Evolutionary conservation across 108 stramenopile species (phyloP), one percentile per base, ranked within the genome.

Genomic region (Tribonema minus): DNA sequence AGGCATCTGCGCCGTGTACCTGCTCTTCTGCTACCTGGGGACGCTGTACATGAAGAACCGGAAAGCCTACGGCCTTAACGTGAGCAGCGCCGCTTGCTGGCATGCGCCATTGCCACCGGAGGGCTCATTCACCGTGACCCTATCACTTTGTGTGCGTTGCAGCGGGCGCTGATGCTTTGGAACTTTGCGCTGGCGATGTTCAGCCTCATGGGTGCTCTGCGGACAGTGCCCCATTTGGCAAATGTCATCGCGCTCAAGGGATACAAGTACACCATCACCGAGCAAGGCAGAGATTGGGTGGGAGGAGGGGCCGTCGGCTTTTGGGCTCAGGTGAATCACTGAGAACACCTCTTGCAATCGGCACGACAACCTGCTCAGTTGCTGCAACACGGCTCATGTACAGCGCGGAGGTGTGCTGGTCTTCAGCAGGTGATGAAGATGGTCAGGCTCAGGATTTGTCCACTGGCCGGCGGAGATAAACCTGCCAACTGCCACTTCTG

Each of bases 221-320:
- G 80, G 76, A 81, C 80, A 2, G 86, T 84, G 29, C 86, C 86
- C 15, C 82, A 82, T 54, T 54, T 87, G 1, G 9, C 85, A 12
- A 32, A 70, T 32, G 41, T 76, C 26, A 26, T 83, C 9, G 33
- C 61, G 27, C n/a, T 31, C 27, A 65, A 79, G 29, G 74, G 77
- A 2, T 86, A 80, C 60, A 72, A 84, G 58, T 69, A 79, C 32
- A 85, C 85, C 4, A 66, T 80, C 23, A 85, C 84, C 76, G 61
- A 25, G 26, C 46, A 64, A 31, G 69, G 82, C 20, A 31, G 71
- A 0, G 38, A 40, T 7, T 64, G 69, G 70, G 87, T 76, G 40
- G 88, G 86, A 29, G 41, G 64, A 31, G 86, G 85, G 20, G 70
- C 86, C 41, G 29, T 46, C 54, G 88, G 87, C 1, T n/a, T 89